Percentiles rank a stretch among this genome's conserved stretches.
Conservation (phyloP, 2,329 filamentous ascomycete genomes). For the Mycosphaerella sp. region DNA sequence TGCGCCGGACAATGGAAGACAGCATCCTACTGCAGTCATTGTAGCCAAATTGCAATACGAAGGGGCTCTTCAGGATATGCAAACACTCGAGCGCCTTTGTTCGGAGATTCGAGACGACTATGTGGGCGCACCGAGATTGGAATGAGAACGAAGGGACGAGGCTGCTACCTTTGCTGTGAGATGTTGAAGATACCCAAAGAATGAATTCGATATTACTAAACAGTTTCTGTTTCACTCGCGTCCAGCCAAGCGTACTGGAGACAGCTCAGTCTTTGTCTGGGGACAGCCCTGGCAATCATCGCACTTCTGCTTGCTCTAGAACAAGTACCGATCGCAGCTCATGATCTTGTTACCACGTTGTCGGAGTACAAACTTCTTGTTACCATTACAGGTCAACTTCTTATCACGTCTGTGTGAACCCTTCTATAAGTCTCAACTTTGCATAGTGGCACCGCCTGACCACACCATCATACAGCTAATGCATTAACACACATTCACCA, state of each 20-base stretch:
- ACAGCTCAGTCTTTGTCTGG: neutral
- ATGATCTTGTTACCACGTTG: neutral
- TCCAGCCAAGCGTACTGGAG: neutral
- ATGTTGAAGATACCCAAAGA: neutral
- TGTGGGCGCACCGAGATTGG: neutral
- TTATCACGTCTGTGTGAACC: neutral
- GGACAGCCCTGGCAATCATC: neutral
- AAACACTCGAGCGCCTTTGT: constrained; percentile 3
- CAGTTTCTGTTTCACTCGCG: neutral
- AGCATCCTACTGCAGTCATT: constrained; percentile 3
- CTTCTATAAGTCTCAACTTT: neutral
- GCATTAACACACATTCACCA: neutral
- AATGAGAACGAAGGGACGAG: neutral
- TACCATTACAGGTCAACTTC: neutral
- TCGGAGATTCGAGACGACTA: constrained; percentile 7
- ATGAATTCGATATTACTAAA: neutral
- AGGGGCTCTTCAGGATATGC: constrained; percentile 6
- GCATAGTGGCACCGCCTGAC: neutral
- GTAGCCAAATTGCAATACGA: constrained; percentile 6
- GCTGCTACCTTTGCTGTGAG: neutral
- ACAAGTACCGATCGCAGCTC: neutral
- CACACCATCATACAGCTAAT: neutral
- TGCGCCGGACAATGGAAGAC: constrained; percentile 1
- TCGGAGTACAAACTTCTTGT: neutral
- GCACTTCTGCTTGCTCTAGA: neutral